phyloP scores from a whole-genome alignment of 2,329 filamentous ascomycete genomes.

The Apiospora hydei region DNA sequence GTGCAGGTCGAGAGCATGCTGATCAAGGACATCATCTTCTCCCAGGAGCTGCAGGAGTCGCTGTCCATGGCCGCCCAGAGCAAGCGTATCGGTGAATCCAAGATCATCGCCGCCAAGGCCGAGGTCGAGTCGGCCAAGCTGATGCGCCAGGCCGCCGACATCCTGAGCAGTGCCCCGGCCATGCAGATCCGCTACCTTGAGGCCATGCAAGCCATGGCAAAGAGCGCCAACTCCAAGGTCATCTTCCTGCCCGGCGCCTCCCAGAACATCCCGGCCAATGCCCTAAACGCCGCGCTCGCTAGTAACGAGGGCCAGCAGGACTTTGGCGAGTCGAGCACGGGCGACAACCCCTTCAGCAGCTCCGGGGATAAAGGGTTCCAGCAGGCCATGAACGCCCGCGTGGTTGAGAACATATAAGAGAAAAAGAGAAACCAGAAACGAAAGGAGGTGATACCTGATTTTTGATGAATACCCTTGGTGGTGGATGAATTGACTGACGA shows the following conservation, averaged over 20 bases:
- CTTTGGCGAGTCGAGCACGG: conserved; percentile 44
- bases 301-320: conserved; percentile 39
- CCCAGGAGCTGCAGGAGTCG: conserved; percentile 91
- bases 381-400: conserved; percentile 79
- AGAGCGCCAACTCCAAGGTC: conserved; percentile 86
- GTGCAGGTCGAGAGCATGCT: conserved; percentile 98
- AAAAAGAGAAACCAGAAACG: background rate
- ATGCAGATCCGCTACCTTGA: conserved; percentile 99
- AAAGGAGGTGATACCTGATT: background rate
- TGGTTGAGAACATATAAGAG: conserved; percentile 85
- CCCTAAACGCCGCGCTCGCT: conserved; percentile 51
- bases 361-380: conserved; percentile 71
- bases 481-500: background rate
- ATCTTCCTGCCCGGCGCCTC: conserved; percentile 78
- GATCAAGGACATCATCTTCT: conserved; percentile 99
- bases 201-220: conserved; percentile 99
- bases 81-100: conserved; percentile 98
- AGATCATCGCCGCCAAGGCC: conserved; percentile 95
- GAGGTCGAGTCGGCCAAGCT: conserved; percentile 97
- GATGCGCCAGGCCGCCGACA: conserved; percentile 92
- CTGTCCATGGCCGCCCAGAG: conserved; percentile 98
- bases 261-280: conserved; percentile 61
- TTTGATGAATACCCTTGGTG: conserved; percentile 15
- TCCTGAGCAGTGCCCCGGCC: conserved; percentile 86
- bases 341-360: conserved; percentile 38